Evolutionary conservation across 1,139 yeast genomes (phyloP).

Genomic region (Magnusiomyces tetraspermus): DNA sequence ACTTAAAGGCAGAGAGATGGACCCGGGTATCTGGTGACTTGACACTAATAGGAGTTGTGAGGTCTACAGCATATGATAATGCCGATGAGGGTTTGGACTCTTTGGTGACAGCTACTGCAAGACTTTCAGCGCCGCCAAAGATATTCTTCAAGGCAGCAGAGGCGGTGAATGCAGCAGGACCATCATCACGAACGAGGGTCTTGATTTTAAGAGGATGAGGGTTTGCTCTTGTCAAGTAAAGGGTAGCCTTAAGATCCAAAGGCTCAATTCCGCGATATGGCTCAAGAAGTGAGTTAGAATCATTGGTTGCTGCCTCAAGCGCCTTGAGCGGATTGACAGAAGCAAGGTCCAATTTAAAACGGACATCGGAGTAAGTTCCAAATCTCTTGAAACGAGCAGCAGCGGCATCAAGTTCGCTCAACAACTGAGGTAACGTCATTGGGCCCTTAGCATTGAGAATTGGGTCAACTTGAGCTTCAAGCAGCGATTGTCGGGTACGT

Average conservation of each 20-base stretch:
- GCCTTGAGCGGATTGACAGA: slow-evolving; percentile 15
- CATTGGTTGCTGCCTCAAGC: slow-evolving; percentile 15
- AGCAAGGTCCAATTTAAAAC: slow-evolving; percentile 35
- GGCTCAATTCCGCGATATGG: slow-evolving; percentile 11
- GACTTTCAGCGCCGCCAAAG: slow-evolving; percentile 80
- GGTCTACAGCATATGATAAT: slow-evolving; percentile 39
- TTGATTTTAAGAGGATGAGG: slow-evolving; percentile 73
- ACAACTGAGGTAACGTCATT: slow-evolving; percentile 24
- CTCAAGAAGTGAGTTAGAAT: slow-evolving; percentile 14
- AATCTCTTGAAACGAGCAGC: slow-evolving; percentile 28
- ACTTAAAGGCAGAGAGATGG: slow-evolving; percentile 5
- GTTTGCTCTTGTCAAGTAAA: slow-evolving; percentile 24
- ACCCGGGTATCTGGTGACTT: slow-evolving; percentile 11
- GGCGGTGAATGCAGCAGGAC: slow-evolving; percentile 45
- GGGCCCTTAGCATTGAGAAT: slow-evolving; percentile 33
- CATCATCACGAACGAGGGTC: slow-evolving; percentile 91
- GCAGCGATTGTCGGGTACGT: slow-evolving; percentile 41
- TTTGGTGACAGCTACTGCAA: slow-evolving; percentile 64
- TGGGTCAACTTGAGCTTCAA: slow-evolving; percentile 48
- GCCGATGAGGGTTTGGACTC: slow-evolving; percentile 62
- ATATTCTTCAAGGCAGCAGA: slow-evolving; percentile 54
- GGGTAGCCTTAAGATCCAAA: slow-evolving; percentile 19
- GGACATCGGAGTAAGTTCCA: slow-evolving; percentile 40
- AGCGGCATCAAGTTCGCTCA: slow-evolving; percentile 27
- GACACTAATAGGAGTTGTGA: slow-evolving; percentile 41